Conservation (phyloP, 495 filamentous ascomycete genomes). For the Penicillium canariense region DNA sequence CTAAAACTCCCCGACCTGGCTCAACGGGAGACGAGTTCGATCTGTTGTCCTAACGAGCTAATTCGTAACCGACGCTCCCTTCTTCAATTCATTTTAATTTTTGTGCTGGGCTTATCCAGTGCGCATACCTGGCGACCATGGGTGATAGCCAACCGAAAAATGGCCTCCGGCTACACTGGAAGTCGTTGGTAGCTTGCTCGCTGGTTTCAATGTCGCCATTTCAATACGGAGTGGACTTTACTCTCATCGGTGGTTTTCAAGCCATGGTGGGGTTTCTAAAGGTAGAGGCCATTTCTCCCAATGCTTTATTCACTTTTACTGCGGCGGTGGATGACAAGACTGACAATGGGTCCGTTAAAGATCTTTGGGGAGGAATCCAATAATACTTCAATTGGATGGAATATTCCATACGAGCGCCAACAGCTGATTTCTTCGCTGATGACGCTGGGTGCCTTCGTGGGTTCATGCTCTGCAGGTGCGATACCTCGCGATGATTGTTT, state of each 20-base stretch:
- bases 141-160: constrained; percentile 7
- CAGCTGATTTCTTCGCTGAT: constrained; percentile 45
- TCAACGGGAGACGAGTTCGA: not conserved
- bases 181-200: constrained; percentile 20
- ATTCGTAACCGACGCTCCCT: not conserved
- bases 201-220: constrained; percentile 43
- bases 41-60: not conserved
- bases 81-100: not conserved
- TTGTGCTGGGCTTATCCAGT: not conserved
- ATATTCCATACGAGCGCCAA: constrained; percentile 51
- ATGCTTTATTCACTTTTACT: not conserved
- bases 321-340: not conserved
- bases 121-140: not conserved
- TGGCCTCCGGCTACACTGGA: constrained; percentile 23
- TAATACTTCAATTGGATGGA: constrained; percentile 48
- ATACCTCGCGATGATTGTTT: not conserved
- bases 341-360: not conserved
- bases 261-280: constrained; percentile 61
- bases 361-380: constrained; percentile 34
- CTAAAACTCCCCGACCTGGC: not conserved
- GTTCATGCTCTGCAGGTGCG: constrained; percentile 43
- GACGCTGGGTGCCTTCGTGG: constrained; percentile 59
- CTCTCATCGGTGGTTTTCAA: constrained; percentile 58
- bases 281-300: constrained; percentile 18
- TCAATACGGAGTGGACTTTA: constrained; percentile 64